Base-by-base conservation (phyloP, 2,329 filamentous ascomycete genomes). In the Penicillium italicum region DNA sequence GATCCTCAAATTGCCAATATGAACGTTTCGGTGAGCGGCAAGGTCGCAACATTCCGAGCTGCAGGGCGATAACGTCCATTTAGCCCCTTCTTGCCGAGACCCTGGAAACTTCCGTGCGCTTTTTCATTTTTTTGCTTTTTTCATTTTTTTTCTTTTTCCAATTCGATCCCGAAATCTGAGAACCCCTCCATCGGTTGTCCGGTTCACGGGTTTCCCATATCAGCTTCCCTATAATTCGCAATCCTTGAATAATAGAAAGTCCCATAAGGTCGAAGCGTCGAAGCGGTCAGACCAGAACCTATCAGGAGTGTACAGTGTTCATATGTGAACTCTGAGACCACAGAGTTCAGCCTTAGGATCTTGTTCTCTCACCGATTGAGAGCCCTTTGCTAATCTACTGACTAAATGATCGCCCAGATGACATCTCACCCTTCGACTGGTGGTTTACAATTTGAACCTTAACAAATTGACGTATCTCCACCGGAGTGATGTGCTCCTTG, bases 291-390 rank as follows among this genome's bases (percentile, higher is more conserved):
- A 46, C 28, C 52, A 56, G 37, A 26, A 57, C 38, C 38, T 60
- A 37, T 40, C 43, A 53, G 18, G 41, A 53, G 44, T 53, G 49
- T 49, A 30, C 14, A 9, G 4, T 34, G 11, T 12, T 49, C 20
- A 42, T 11, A 22, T 18, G 5, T 47, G 34, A 53, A 53, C 50
- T 28, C 48, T 56, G 44, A 46, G 51, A 56, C 56, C 31, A 46
- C 42, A 63, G 37, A 59, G 61, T 61, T 64, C 56, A 64, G 55
- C 55, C 58, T 45, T 55, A 55, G 55, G 40, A 62, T 62, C 56
- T 58, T 55, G 55, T 51, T 56, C 37, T 55, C 47, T 37, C 38
- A 51, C 45, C 49, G 36, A 33, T 48, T 37, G 18, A 22, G 22
- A 46, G 51, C 10, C 31, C 22, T 16, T 31, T 31, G 44, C 43